Evolutionary conservation across 345 rosid species (phyloP), one percentile per base, ranked within the genome.

Genomic region (Orychophragmus violaceus): DNA sequence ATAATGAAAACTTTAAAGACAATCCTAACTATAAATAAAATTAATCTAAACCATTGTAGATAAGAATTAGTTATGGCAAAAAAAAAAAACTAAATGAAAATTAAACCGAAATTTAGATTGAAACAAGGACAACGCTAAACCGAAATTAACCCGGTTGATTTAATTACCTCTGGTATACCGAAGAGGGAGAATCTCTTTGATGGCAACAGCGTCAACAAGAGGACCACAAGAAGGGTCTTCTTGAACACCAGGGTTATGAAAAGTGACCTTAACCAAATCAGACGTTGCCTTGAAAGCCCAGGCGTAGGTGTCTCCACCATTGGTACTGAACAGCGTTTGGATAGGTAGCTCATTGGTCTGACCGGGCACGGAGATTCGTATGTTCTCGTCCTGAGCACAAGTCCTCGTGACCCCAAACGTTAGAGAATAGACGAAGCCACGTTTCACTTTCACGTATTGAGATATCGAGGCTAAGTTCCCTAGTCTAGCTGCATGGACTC

Each of bases 181-280:
- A 33, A 77, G 79, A 3, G 95, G 87, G 1, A 53, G 54, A 54
- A 92, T 63, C 69, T 85, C 88, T 64, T 92, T 92, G 74, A 92
- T 89, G 16, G 98, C 96, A 59, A 89, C 73, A 33, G 90, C 84
- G 16, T 89, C 98, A 74, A 92, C 33, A 5, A 92, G 77, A 1
- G 98, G 96, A 0, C 98, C 98, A 64, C 96, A 89, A 29, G 93
- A 1, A 51, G 88, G 85, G 27, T 84, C 89, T 49, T 92, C 98
- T 74, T 92, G 98, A 51, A 92, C 30, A 5, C 98, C 95, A 19
- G 87, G 87, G 32, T 92, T 92, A 58, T 89, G 85, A 69, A 92
- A 89, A 6, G 82, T 83, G 66, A 92, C 57, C 81, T 64, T 85
- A 8, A 79, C 83, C 66, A 74, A 64, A 16, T 71, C 62, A 18